A percentile compares a stretch with the other conserved stretches of the same genome.
Conservation (phyloP, 306 rosid genomes). For the Oemleria cerasiformis region DNA sequence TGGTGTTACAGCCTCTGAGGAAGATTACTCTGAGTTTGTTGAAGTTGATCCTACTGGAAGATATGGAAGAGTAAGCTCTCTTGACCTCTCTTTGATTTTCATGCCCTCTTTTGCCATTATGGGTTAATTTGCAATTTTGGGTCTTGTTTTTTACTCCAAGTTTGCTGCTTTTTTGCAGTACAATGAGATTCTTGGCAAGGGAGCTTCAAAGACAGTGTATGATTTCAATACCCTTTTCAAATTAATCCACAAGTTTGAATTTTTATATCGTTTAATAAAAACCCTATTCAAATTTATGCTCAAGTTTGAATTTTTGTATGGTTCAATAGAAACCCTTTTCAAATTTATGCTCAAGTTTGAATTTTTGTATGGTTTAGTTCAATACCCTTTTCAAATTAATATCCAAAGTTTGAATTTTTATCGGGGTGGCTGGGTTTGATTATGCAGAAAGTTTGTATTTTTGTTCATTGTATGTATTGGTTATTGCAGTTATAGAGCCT, state of each 20-base stretch:
- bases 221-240: constrained; percentile 24
- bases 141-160: constrained; percentile 11
- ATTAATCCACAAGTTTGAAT: constrained; percentile 1
- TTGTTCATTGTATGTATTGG: constrained; percentile 16
- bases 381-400: constrained; percentile 12
- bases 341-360: not conserved
- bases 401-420: constrained; percentile 7
- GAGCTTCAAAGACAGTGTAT: constrained; percentile 95
- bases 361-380: not conserved
- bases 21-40: constrained; percentile 60
- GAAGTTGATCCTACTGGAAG: constrained; percentile 98
- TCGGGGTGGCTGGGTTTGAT: not conserved
- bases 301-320: not conserved
- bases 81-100: not conserved
- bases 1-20: constrained; percentile 42
- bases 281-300: constrained; percentile 6
- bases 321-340: not conserved
- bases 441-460: constrained; percentile 10
- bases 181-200: constrained; percentile 93
- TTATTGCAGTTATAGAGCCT: constrained; percentile 73
- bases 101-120: constrained; percentile 15
- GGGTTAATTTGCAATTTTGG: not conserved
- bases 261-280: not conserved
- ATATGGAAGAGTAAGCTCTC: constrained; percentile 85
- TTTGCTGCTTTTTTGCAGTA: constrained; percentile 47